phyloP scores from a whole-genome alignment of 257 asterid genomes.

The Lavandula angustifolia region DNA sequence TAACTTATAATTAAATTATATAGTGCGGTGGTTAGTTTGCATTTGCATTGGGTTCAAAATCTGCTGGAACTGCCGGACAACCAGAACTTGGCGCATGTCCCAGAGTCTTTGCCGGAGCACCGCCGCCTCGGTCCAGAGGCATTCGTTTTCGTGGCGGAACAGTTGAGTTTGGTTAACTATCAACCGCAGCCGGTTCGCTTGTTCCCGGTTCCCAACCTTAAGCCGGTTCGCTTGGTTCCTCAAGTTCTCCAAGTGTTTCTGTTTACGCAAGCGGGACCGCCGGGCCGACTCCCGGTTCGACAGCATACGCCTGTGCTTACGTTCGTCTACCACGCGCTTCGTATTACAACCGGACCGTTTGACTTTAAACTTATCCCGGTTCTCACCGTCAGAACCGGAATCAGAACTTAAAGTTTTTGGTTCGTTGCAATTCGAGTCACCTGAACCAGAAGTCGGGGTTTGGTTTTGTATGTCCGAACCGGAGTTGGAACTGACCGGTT shows the following conservation, averaged over 20 bases:
- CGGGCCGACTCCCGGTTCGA: conserved; percentile 96
- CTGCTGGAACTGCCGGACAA: conserved; percentile 69
- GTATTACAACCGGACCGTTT: conserved; percentile 25
- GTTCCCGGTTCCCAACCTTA: conserved; percentile 57
- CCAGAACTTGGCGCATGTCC: conserved; percentile 67
- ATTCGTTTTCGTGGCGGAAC: conserved; percentile 50
- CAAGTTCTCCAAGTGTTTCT: conserved; percentile 76
- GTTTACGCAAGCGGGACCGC: conserved; percentile 86
- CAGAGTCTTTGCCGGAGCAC: conserved; percentile 71
- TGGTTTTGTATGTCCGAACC: conserved; percentile 38
- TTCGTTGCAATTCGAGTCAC: conserved; percentile 34
- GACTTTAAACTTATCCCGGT: conserved; percentile 16
- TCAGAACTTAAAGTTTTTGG: background rate
- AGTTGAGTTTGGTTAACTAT: conserved; percentile 46
- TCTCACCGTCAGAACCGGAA: conserved; percentile 38
- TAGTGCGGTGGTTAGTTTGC: conserved; percentile 49
- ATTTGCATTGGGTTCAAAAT: conserved; percentile 53
- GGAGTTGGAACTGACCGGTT: conserved; percentile 56
- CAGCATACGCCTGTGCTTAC: conserved; percentile 76
- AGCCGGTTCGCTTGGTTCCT: conserved; percentile 53
- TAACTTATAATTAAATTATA: conserved; percentile 36
- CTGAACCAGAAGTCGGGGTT: conserved; percentile 35
- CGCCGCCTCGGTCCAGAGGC: conserved; percentile 60
- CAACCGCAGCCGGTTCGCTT: conserved; percentile 58
- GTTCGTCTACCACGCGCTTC: conserved; percentile 48